Evolutionary conservation across 139 green algal species (phyloP).

Genomic region (Chlamydomonas schloesseri): DNA sequence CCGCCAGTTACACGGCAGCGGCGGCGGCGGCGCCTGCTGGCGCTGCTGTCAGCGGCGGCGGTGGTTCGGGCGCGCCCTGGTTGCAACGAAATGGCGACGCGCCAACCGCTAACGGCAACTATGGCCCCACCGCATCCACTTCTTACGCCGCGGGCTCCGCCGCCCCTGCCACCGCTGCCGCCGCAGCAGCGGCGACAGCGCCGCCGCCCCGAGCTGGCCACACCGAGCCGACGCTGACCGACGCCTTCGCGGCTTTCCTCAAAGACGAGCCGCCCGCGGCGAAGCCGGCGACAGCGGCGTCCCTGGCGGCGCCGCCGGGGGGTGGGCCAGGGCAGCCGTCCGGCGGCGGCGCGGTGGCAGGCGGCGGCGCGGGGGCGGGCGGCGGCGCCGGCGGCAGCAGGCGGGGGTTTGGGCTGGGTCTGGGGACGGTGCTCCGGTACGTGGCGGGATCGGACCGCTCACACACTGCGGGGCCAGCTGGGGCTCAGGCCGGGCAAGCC

Average conservation of each 20-base stretch:
- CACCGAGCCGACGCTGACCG: not conserved
- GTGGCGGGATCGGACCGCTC: conserved; percentile 8
- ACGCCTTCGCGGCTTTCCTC: conserved; percentile 33
- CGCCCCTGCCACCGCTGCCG: not conserved
- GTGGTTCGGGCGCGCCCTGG: not conserved
- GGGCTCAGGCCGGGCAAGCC: too few species aligned
- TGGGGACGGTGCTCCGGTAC: conserved; percentile 18
- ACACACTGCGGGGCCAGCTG: too few species aligned
- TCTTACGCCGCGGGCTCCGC: not conserved
- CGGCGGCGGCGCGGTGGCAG: not conserved
- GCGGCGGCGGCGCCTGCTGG: too few species aligned
- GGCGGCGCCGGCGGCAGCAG: not conserved
- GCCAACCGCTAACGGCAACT: not conserved
- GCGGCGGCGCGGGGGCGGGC: not conserved
- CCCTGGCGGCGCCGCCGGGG: conserved; percentile 15
- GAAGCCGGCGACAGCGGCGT: conserved; percentile 17
- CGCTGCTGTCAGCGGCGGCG: too few species aligned
- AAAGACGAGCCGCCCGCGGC: not conserved
- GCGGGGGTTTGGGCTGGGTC: not conserved
- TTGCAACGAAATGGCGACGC: not conserved
- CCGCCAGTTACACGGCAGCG: not conserved
- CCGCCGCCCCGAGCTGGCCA: not conserved
- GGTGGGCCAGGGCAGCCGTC: not conserved
- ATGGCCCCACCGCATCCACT: not conserved
- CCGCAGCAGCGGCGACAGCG: not conserved